Base-by-base conservation (phyloP, 202 grass and related monocot species). In the Saccharum hybrid region DNA sequence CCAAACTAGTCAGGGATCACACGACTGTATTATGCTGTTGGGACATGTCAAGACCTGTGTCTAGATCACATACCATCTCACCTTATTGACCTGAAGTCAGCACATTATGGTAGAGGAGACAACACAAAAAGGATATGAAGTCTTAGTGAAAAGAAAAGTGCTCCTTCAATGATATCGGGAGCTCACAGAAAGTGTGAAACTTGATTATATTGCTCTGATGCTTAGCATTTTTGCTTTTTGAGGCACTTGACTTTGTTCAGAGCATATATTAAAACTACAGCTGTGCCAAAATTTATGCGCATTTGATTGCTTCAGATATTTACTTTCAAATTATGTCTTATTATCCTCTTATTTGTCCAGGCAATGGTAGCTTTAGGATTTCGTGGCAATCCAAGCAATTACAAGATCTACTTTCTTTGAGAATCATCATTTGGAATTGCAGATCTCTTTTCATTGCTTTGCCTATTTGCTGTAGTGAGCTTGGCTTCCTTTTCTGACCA, bases 351-450 rank as follows among this genome's bases (percentile, higher is more conserved):
- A 8, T 88, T 78, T 91, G 0, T 70, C 12, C 87, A 98, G 96
- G 92, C 92, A 6, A 98, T 98, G 96, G 76, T 98, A 81, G 92
- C 91, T 82, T 85, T 92, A 84, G 96, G 96, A 80, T 98, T 95
- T 86, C 75, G 89, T n/a, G 96, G 96, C 76, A 86, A 93, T 40
- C 72, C 90, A 48, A 83, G 40, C 73, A 93, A 85, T 66, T 91
- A 98, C 77, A 95, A 89, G 67, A 93, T 98, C 73, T 93, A 95
- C 81, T 91, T 98, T 38, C 88, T 91, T 57, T 36, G 82, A n/a
- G 61, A 98, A 74, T 93, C 89, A 76, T 93, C 92, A 56, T 81
- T 95, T 90, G 91, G 92, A 48, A 66, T 93, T 71, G 64, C 62
- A 33, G 96, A 98, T 85, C 75, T 93, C 40, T 57, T 98, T 49